Percentiles rank a stretch among this genome's conserved stretches.
Conservation (phyloP, 2,329 filamentous ascomycete species). For the Aspergillus melleus region DNA sequence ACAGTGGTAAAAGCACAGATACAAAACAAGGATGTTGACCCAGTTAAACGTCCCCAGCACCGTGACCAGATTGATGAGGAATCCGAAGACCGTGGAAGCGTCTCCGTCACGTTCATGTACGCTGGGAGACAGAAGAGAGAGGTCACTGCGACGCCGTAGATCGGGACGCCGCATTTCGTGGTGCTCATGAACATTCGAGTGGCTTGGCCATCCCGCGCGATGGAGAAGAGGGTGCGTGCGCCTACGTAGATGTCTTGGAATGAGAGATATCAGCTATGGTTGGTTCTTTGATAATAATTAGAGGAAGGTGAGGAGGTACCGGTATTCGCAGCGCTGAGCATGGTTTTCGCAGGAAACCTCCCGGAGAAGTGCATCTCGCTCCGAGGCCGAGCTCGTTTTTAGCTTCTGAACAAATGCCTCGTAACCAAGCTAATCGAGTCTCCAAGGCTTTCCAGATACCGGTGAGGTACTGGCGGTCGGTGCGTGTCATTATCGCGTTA, state of each 20-base stretch:
- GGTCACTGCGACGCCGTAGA: conserved; percentile 57
- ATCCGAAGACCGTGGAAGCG: conserved; percentile 53
- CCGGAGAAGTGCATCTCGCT: too few species aligned
- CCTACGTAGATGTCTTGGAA: conserved; percentile 52
- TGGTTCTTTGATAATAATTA: too few species aligned
- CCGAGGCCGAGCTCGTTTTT: too few species aligned
- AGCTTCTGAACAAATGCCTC: too few species aligned
- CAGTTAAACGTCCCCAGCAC: conserved; percentile 59
- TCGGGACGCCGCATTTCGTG: conserved; percentile 61
- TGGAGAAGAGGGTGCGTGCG: conserved; percentile 53
- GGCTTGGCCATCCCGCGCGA: conserved; percentile 55
- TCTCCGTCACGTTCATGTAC: conserved; percentile 53
- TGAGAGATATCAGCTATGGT: not conserved
- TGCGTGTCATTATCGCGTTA: too few species aligned
- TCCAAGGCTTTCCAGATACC: too few species aligned
- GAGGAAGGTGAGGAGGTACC: not conserved
- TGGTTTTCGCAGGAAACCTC: too few species aligned
- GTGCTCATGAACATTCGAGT: conserved; percentile 58
- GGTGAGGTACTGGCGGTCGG: too few species aligned
- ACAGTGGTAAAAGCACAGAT: too few species aligned
- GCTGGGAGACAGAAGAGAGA: conserved; percentile 57
- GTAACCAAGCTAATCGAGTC: too few species aligned
- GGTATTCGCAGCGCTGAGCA: conserved; percentile 55
- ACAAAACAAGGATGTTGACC: too few species aligned
- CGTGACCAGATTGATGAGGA: conserved; percentile 59